Percentiles rank a stretch among this genome's conserved stretches.
phyloP scores from a whole-genome alignment of 1,284 basidiomycete species.

The Acaromyces ingoldii region DNA sequence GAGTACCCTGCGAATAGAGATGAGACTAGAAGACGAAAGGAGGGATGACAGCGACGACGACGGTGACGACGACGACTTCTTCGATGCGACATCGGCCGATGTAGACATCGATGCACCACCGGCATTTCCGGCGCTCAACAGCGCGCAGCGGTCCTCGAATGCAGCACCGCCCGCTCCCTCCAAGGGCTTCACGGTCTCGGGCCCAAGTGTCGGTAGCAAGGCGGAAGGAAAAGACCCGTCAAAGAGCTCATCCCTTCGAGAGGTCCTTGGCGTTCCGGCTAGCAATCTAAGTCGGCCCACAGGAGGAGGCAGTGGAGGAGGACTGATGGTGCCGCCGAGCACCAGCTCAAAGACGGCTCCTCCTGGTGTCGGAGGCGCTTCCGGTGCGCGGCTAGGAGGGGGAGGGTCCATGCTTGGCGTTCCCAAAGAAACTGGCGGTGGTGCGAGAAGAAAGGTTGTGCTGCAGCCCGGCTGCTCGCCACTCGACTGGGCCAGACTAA shows the following conservation, averaged over 20 bases:
- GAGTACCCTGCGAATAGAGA: too few relatives aligned
- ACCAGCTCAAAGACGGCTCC: conserved; percentile 28
- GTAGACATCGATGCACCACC: conserved; percentile 67
- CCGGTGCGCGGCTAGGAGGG: conserved; percentile 9
- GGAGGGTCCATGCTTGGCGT: background rate
- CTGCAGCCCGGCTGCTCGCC: conserved; percentile 86
- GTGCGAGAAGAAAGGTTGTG: conserved; percentile 64
- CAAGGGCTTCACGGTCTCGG: too few relatives aligned
- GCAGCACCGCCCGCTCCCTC: too few relatives aligned
- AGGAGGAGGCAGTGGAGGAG: conserved; percentile 44
- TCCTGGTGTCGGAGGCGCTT: conserved; percentile 31
- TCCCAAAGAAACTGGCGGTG: background rate
- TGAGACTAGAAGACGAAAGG: too few relatives aligned
- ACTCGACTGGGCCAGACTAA: conserved; percentile 78
- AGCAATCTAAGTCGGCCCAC: background rate
- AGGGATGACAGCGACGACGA: conserved; percentile 9
- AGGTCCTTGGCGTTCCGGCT: conserved; percentile 5
- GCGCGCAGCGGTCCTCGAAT: conserved; percentile 79
- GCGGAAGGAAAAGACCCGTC: background rate
- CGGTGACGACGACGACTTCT: conserved; percentile 14
- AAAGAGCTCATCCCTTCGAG: conserved; percentile 13
- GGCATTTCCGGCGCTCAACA: conserved; percentile 73
- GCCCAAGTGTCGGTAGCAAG: background rate
- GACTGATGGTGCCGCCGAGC: conserved; percentile 30
- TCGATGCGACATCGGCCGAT: conserved; percentile 6